Conservation (phyloP, 2,329 filamentous ascomycete species). For the Venturia carpophila region DNA sequence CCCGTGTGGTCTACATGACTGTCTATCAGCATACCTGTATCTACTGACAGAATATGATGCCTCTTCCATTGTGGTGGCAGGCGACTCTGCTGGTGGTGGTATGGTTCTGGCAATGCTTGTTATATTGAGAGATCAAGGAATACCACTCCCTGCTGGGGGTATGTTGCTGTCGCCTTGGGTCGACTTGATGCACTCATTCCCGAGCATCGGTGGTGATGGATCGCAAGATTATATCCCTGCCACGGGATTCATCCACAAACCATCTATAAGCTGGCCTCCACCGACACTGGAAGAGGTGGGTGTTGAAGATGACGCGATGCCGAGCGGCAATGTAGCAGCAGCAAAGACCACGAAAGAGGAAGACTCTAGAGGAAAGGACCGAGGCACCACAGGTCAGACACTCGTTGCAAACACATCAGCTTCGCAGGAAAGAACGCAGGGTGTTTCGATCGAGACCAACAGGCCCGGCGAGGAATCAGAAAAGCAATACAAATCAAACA, state of each 20-base stretch:
- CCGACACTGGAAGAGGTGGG: constrained; percentile 66
- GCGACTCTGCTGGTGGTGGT: constrained; percentile 88
- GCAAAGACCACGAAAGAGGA: background rate
- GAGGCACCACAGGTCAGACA: background rate
- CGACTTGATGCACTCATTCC: constrained; percentile 91
- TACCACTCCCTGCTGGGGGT: constrained; percentile 81
- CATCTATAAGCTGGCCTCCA: constrained; percentile 86
- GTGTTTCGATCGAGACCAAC: constrained; percentile 14
- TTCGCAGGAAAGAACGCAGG: constrained; percentile 17
- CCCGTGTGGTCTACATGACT: constrained; percentile 85
- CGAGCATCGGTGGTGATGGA: constrained; percentile 67
- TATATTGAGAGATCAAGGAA: constrained; percentile 68
- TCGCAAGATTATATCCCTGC: constrained; percentile 81
- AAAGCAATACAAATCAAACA: constrained; percentile 25
- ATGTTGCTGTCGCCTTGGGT: constrained; percentile 94
- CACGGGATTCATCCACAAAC: constrained; percentile 82
- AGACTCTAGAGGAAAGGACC: constrained; percentile 18
- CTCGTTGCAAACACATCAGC: background rate
- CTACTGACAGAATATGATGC: constrained; percentile 70
- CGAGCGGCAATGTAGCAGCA: constrained; percentile 29
- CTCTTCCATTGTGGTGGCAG: constrained; percentile 75
- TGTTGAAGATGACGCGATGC: constrained; percentile 50
- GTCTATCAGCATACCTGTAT: constrained; percentile 77
- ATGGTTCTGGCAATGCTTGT: constrained; percentile 79
- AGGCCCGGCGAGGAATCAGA: constrained; percentile 29